Evolutionary conservation across 176 grass and related monocot genomes (phyloP), one percentile per base, ranked within the genome.

Genomic region (Cocos nucifera): DNA sequence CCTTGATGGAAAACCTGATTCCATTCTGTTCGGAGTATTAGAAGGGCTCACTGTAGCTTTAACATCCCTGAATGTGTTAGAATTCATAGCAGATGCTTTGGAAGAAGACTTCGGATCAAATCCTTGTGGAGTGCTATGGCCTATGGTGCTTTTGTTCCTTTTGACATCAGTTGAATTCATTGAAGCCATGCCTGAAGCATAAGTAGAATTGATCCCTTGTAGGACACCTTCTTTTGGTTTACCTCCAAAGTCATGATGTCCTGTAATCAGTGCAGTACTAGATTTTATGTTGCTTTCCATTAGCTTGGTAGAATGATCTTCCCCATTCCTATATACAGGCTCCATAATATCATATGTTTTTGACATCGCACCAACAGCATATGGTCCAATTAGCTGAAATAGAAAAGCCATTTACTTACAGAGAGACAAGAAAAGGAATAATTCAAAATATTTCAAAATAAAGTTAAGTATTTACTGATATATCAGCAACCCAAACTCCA

Each of bases 401-500:
- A 73, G 61, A 59, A 39, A 75, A 17, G 73, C 16, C 29, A 62
- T 71, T 19, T 19, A 14, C 73, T 73, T 85, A 67, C 5, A 73
- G 4, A 81, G 58, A 60, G 63, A 27, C 35, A 72, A 57, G 48
- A 32, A 53, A 53, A 50, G 50, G 44, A 61, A 29, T 53, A 19
- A 48, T 4, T 54, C 49, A 32, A 49, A 51, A 22, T 19, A 73
- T 27, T 27, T 27, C 54, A 69, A 68, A 62, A 23, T 23, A 53
- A 49, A 63, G n/a, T 21, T 6, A 54, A 56, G 53, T 61, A 78
- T 66, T 82, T 67, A 96, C 93, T 29, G 93, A 97, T 75, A 97
- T 91, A 80, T 97, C 87, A 66, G 93, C 93, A 53, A 84, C 61
- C 93, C 93, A 97, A 76, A 97, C 64, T 85, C 87, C 87, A 88